These are phyloP conservation scores for Tuber calosporum DNA, from an alignment of 495 filamentous ascomycete species.

Conservation along the genomic window DNA sequence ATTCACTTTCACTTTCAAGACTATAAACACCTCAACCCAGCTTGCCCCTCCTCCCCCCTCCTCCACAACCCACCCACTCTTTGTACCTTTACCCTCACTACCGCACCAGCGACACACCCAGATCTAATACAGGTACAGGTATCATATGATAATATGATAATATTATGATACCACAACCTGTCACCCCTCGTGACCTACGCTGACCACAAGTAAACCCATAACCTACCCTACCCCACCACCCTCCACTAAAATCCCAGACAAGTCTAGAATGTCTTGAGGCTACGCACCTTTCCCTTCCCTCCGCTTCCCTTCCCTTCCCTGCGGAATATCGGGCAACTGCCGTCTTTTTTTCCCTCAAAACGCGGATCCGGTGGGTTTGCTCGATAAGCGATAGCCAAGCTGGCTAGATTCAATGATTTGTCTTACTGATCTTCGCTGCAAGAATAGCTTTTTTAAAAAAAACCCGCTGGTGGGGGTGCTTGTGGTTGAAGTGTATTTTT, in stretches of 20 bases:
- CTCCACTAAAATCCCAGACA: background rate
- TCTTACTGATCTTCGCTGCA: constrained; percentile 1
- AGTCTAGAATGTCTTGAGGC: background rate
- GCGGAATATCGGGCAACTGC: background rate
- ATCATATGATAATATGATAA: no score
- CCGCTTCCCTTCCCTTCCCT: background rate
- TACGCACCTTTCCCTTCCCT: background rate
- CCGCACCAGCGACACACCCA: background rate
- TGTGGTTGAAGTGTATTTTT: background rate
- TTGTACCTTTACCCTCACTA: background rate
- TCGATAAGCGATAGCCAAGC: background rate
- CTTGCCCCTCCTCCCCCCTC: background rate
- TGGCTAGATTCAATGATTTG: background rate
- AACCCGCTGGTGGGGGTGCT: background rate
- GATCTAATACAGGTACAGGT: background rate
- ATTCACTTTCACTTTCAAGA: background rate
- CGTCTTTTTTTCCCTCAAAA: background rate
- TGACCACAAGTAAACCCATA: background rate
- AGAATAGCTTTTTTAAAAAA: background rate
- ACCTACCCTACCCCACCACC: background rate
- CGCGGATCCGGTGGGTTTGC: background rate
- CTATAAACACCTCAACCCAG: background rate
- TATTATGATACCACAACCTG: background rate
- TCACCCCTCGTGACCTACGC: background rate
- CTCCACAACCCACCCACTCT: background rate